Evolutionary conservation across 1,284 basidiomycete genomes (phyloP), one percentile per base, ranked within the genome.

Genomic region (Trichosporon coremiiforme): DNA sequence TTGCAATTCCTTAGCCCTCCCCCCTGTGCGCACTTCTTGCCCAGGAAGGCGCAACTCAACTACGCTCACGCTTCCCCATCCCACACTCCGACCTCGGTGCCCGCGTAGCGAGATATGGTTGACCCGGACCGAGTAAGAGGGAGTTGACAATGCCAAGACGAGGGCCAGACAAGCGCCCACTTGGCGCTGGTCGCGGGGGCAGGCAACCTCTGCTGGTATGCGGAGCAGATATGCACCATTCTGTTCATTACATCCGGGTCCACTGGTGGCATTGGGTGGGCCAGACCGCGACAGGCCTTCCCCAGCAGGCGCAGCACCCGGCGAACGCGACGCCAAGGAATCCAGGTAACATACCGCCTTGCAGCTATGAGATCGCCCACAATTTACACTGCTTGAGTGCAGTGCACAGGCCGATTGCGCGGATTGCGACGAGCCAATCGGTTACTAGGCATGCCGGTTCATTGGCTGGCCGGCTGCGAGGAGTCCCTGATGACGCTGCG

Each of bases 371-470:
- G 50, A 53, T 53, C 50, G 22, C 20, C 50, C 50, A 25, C 50
- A 7, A 25, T 25, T 25, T 17, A 20, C 2, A 9, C 20, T 5
- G 17, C 15, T 20, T 8, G 5, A 53, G 50, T 20, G 50, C 50
- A 22, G 41, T 15, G 41, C 41, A n/a, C 41, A 45, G 41, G 41
- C 41, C 41, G 41, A 45, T 45, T 45, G 17, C 41, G 4, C 4
- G 41, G 38, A 41, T 45, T 53, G 50, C 47, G n/a, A 60, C 29
- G 13, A 15, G 29, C 29, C 29, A 31, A 20, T 62, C 57, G 57
- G 57, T 29, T 62, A 62, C 57, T 33, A 62, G 57, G 17, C 15
- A 2, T 62, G 57, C 57, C 57, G 57, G 57, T 10, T 33, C 17
- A 62, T 62, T 62, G 55, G 55, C 55, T 31, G 25, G 20, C 6